A percentile compares a stretch with the other conserved stretches of the same genome.
Conservation (phyloP, 2,329 filamentous ascomycete species). For the Diaporthe citriasiana region DNA sequence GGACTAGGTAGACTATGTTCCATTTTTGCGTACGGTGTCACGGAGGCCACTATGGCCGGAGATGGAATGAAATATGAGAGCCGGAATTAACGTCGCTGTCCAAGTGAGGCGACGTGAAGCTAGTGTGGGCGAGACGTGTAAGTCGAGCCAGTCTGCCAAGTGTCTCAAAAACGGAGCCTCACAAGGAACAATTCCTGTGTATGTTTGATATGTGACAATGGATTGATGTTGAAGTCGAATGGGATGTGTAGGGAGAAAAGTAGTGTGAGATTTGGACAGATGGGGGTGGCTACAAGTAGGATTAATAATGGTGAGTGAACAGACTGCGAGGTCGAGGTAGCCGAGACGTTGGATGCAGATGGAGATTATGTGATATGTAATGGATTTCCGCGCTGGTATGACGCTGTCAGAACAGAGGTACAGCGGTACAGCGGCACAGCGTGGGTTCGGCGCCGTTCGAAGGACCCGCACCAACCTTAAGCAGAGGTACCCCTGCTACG, state of each 20-base stretch:
- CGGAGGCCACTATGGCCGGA: neutral
- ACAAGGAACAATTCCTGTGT: neutral
- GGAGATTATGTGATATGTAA: conserved; percentile 44
- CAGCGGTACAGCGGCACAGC: conserved; percentile 16
- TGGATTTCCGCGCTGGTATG: conserved; percentile 38
- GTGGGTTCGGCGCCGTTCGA: conserved; percentile 39
- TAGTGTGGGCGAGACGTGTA: conserved; percentile 23
- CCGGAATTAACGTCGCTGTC: neutral
- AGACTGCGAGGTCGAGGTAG: conserved; percentile 19
- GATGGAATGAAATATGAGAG: neutral
- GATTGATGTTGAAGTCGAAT: conserved; percentile 1
- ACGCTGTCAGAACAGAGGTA: conserved; percentile 36
- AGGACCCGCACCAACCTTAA: conserved; percentile 33
- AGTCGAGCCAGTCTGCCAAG: conserved; percentile 17
- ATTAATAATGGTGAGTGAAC: conserved; percentile 43
- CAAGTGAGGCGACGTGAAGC: neutral
- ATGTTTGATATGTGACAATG: conserved; percentile 13
- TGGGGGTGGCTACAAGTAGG: conserved; percentile 37
- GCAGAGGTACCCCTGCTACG: conserved; percentile 35
- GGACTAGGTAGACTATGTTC: conserved; percentile 66
- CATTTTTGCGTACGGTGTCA: conserved; percentile 54
- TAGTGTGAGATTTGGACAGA: conserved; percentile 19
- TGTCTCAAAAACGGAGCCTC: neutral
- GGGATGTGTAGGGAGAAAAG: conserved; percentile 38
- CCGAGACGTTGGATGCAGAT: conserved; percentile 29